A percentile compares a stretch with the other conserved stretches of the same genome.
Conservation (phyloP, 2,329 filamentous ascomycete species). For the Cladosporium sphaerospermum region DNA sequence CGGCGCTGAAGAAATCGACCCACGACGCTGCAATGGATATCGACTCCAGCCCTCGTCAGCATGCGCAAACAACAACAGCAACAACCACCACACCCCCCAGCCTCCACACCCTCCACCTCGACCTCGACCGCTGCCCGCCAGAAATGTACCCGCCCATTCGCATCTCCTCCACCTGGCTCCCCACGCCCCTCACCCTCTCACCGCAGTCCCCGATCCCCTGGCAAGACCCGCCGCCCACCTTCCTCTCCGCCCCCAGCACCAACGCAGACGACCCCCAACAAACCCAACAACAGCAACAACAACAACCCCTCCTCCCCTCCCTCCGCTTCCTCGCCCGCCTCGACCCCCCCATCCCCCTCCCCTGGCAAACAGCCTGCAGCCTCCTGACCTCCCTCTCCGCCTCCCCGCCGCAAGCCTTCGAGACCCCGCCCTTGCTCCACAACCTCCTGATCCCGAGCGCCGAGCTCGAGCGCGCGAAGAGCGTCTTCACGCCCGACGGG, state of each 20-base stretch:
- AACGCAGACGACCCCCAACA: conserved; percentile 36
- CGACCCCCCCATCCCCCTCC: conserved; percentile 66
- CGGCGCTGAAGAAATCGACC: conserved; percentile 22
- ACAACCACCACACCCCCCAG: background rate
- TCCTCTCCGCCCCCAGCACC: conserved; percentile 34
- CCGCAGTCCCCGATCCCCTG: conserved; percentile 50
- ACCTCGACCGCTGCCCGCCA: conserved; percentile 49
- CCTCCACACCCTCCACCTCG: conserved; percentile 49
- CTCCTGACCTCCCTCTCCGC: conserved; percentile 55
- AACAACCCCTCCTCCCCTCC: conserved; percentile 53
- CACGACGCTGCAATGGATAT: conserved; percentile 32
- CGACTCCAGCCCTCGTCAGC: conserved; percentile 15
- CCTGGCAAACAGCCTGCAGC: conserved; percentile 56
- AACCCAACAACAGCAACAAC: conserved; percentile 43
- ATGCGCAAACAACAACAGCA: background rate
- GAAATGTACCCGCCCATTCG: conserved; percentile 55
- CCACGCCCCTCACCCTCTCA: conserved; percentile 58
- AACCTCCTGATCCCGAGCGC: conserved; percentile 6
- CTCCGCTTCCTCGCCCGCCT: conserved; percentile 70
- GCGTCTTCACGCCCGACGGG: conserved; percentile 10
- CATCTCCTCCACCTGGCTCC: conserved; percentile 69
- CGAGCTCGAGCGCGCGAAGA: conserved; percentile 9
- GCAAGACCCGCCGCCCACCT: conserved; percentile 63
- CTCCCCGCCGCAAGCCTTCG: conserved; percentile 43
- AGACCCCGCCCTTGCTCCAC: conserved; percentile 2